Evolutionary conservation across 2,329 filamentous ascomycete genomes (phyloP).

Genomic region (Fusarium sp.): DNA sequence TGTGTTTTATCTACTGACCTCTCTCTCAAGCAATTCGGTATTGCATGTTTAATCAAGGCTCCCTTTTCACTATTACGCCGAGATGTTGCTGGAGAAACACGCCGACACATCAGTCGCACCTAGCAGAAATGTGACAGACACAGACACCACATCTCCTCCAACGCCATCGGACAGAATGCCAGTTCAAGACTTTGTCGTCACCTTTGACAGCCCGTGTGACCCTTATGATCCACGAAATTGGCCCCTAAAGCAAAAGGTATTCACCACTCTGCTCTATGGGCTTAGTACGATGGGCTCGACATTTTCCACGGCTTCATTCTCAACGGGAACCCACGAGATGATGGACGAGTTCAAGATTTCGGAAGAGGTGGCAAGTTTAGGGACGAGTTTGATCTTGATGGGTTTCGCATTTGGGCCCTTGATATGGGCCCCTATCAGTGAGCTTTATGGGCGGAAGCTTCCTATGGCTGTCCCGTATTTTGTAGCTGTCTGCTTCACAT

Average conservation of each 20-base stretch:
- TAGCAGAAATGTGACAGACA: neutral
- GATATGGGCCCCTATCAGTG: neutral
- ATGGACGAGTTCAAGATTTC: neutral
- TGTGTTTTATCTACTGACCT: neutral
- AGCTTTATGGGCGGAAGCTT: neutral
- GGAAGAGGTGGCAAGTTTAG: neutral
- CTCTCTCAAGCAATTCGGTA: neutral
- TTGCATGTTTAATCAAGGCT: neutral
- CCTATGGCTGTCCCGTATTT: neutral
- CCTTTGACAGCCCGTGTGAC: neutral
- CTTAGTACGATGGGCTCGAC: neutral
- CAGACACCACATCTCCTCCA: neutral
- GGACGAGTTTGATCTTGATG: neutral
- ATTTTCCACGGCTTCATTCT: neutral
- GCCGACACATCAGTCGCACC: neutral
- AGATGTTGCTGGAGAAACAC: neutral
- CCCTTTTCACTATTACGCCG: neutral
- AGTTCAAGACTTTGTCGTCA: neutral
- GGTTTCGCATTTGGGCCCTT: neutral
- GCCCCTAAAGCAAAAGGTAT: neutral
- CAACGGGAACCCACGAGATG: neutral
- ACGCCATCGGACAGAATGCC: neutral
- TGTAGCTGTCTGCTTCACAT: neutral
- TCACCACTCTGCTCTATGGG: neutral
- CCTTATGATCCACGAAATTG: neutral